Evolutionary conservation across 257 asterid genomes (phyloP), one percentile per base, ranked within the genome.

Genomic region (Lantana camara): DNA sequence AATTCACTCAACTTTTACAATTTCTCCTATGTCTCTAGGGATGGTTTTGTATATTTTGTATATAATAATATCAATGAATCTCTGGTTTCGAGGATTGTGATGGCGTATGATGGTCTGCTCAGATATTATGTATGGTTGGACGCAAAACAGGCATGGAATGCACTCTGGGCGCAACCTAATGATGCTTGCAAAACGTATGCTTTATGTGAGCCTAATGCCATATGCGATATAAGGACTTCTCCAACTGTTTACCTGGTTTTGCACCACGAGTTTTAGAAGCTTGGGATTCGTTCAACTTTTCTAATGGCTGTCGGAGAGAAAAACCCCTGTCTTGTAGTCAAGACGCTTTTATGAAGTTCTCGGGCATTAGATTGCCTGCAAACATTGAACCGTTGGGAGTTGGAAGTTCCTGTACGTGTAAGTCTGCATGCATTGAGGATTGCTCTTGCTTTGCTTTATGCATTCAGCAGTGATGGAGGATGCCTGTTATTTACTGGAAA

Each of bases 361-460:
- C 20, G 29, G 35, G 20, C 37, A 42, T 51, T 1, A 57, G 30
- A 67, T 51, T 74, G 60, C 80, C 80, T 14, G 64, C 38, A 11
- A 67, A 47, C 63, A 32, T 70, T 37, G 46, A 70, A 63, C 22
- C 49, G 14, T 38, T 46, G 30, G 69, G 29, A 37, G 49, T 47
- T 9, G 19, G 24, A 71, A 51, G 23, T 9, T 0, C n/a, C 21
- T 64, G 48, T n/a, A 55, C 52, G 2, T 78, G 83, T 29, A 16
- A 62, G 52, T 1, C 37, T 38, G 35, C 49, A 9, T 74, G 83
- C 53, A 20, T 16, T 9, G 27, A 13, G n/a, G 24, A 50, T 52
- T 76, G 78, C 68, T 50, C 78, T 22, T 71, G 78, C 64, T 32
- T 45, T 16, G 81, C 71, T 50, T 76, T 34, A n/a, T 50, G 72